Evolutionary conservation across 192 early-diverging fungal species (phyloP).

Genomic region (Dissophora globulifera): DNA sequence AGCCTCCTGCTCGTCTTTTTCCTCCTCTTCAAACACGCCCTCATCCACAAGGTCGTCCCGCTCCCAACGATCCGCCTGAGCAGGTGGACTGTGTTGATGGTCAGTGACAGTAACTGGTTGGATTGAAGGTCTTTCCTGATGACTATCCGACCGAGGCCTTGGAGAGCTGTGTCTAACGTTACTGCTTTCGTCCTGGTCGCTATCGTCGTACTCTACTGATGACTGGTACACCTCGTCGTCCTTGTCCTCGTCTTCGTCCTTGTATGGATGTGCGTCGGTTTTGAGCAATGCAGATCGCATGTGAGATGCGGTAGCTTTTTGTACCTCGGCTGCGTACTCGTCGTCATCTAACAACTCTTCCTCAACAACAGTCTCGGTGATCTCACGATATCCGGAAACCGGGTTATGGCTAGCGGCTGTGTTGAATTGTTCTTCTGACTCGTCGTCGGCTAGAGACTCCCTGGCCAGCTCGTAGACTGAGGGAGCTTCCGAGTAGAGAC

Average conservation of each 20-base stretch:
- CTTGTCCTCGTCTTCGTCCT: slow-evolving; percentile 12
- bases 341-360: slow-evolving; percentile 36
- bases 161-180: not conserved
- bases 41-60: slow-evolving; percentile 35
- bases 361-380: slow-evolving; percentile 37
- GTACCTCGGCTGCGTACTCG: slow-evolving; percentile 19
- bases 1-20: slow-evolving; percentile 21
- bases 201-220: slow-evolving; percentile 41
- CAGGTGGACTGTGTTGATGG: not conserved
- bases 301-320: slow-evolving; percentile 4
- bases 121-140: not conserved
- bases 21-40: slow-evolving; percentile 46
- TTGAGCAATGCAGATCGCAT: not conserved
- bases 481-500: slow-evolving; percentile 19
- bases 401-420: not conserved
- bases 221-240: slow-evolving; percentile 46
- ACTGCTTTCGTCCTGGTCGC: slow-evolving; percentile 5
- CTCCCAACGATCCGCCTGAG: not conserved
- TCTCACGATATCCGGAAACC: slow-evolving; percentile 12
- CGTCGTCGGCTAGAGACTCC: slow-evolving; percentile 14
- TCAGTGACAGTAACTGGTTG: slow-evolving; percentile 1
- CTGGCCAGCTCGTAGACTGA: slow-evolving; percentile 48
- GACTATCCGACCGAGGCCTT: not conserved
- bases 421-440: not conserved
- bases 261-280: not conserved